These are phyloP conservation scores for Fraxinus excelsior DNA, from an alignment of 257 asterid species.

Conservation along the genomic window DNA sequence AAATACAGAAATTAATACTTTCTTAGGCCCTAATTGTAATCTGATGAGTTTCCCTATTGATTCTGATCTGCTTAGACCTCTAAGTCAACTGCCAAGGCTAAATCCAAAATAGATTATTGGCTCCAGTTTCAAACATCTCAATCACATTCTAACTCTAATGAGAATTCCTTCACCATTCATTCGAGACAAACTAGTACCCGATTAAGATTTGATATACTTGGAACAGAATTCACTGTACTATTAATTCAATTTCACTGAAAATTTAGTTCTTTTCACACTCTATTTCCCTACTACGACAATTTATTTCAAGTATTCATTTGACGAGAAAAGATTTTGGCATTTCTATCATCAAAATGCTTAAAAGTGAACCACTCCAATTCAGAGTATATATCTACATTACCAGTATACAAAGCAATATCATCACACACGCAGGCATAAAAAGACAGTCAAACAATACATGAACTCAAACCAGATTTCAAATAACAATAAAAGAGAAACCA, in stretches of 20 bases:
- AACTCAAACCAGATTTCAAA: not conserved
- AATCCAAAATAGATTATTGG: not conserved
- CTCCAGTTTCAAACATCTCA: not conserved
- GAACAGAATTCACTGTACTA: not conserved
- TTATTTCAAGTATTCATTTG: not conserved
- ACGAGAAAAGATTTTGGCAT: not conserved
- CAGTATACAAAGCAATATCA: no score
- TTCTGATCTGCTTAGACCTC: constrained; percentile 7
- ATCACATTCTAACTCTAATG: not conserved
- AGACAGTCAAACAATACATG: not conserved
- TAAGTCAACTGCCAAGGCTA: not conserved
- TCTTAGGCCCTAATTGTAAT: not conserved
- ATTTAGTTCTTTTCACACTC: not conserved
- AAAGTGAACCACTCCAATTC: not conserved
- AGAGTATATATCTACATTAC: not conserved
- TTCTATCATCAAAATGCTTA: not conserved
- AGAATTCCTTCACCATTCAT: not conserved
- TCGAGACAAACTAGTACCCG: constrained; percentile 1
- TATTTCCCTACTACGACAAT: not conserved
- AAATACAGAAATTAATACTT: not conserved
- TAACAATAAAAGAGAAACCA: not conserved
- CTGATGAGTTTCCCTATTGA: constrained; percentile 8
- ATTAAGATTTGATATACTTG: not conserved
- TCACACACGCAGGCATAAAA: not conserved
- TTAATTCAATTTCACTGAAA: not conserved